Conservation (phyloP, 331 rosid genomes). For the Spiraea crenata region DNA sequence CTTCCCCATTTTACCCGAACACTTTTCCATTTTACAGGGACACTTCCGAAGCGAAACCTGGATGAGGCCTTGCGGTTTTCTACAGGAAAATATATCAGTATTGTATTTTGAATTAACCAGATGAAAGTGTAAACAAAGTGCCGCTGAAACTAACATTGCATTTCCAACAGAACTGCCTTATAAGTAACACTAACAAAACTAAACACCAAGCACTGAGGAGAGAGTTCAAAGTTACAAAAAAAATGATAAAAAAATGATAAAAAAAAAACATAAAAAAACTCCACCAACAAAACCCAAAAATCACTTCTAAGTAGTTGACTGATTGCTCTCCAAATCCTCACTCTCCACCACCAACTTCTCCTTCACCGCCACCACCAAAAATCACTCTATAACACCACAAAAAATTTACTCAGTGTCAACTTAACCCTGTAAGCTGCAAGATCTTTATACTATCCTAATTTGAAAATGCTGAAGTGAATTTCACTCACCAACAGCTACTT, state of each 20-base stretch:
- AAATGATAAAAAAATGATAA: background rate
- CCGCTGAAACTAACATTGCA: background rate
- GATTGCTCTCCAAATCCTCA: conserved; percentile 41
- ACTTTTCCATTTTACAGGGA: too few species aligned
- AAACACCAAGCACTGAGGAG: background rate
- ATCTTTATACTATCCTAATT: background rate
- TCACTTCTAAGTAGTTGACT: conserved; percentile 66
- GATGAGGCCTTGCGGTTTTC: too few species aligned
- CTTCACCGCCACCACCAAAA: conserved; percentile 41
- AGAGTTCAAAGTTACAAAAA: conserved; percentile 21
- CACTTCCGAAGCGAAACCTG: too few species aligned
- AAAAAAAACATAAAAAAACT: conserved; percentile 7
- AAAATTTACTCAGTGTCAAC: conserved; percentile 11
- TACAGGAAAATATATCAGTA: too few species aligned
- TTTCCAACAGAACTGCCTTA: background rate
- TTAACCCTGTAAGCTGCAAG: too few species aligned
- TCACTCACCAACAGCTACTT: conserved; percentile 54
- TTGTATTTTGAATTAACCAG: background rate
- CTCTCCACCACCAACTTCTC: conserved; percentile 50
- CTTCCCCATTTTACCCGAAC: too few species aligned
- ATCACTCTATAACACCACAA: conserved; percentile 37
- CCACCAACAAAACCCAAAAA: too few species aligned
- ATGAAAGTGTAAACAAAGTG: background rate
- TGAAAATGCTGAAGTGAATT: background rate
- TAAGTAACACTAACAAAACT: conserved; percentile 4